Conservation (phyloP, 371 early-diverging fungal species). For the Mucor irregularis region DNA sequence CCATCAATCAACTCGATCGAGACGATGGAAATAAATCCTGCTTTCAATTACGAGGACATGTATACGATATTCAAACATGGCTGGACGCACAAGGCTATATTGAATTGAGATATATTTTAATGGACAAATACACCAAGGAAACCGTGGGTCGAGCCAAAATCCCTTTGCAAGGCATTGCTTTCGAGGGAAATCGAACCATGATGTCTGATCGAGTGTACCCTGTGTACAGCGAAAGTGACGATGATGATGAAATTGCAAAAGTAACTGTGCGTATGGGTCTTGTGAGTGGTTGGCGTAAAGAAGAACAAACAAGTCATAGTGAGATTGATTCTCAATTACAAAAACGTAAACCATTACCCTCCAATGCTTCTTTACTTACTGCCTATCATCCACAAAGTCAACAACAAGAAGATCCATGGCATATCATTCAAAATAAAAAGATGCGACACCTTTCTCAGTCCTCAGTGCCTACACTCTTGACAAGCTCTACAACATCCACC, state of each 20-base stretch:
- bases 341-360: too few species aligned
- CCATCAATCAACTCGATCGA: constrained; percentile 11
- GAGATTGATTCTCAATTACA: too few species aligned
- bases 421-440: constrained; percentile 16
- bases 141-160: constrained; percentile 32
- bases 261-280: constrained; percentile 40
- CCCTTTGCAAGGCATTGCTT: constrained; percentile 28
- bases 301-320: neutral
- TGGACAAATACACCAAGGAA: constrained; percentile 30
- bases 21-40: constrained; percentile 17
- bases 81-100: constrained; percentile 24
- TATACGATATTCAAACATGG: constrained; percentile 44
- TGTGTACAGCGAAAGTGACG: constrained; percentile 9
- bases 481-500: constrained; percentile 15
- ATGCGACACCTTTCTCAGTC: constrained; percentile 24
- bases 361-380: too few species aligned
- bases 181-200: constrained; percentile 10
- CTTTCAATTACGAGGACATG: constrained; percentile 40
- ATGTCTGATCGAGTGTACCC: constrained; percentile 31
- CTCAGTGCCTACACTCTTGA: constrained; percentile 18
- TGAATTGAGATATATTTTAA: constrained; percentile 23
- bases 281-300: constrained; percentile 44
- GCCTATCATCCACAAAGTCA: constrained; percentile 3
- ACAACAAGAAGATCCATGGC: constrained; percentile 12
- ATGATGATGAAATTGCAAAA: constrained; percentile 31